A percentile compares a stretch with the other conserved stretches of the same genome.
Conservation (phyloP, 1,139 yeast species). For the Geotrichum australiense region DNA sequence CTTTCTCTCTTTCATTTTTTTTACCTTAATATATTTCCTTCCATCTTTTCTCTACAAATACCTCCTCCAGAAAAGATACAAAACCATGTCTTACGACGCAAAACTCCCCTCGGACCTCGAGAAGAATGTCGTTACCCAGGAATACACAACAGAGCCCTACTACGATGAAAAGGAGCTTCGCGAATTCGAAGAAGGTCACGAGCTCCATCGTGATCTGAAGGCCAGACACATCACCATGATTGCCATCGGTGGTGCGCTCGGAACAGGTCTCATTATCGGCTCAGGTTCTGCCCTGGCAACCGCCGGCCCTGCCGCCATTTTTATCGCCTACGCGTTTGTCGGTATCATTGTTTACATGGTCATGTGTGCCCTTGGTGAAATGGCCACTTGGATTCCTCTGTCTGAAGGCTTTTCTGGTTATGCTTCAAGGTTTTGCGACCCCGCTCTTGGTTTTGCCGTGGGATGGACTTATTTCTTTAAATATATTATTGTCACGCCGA, state of each 20-base stretch:
- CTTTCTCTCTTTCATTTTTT: neutral
- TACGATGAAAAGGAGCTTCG: conserved; percentile 3
- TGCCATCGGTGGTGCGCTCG: conserved; percentile 52
- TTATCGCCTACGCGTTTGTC: conserved; percentile 53
- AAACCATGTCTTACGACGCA: conserved; percentile 1
- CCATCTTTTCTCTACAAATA: no score
- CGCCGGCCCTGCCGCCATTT: conserved; percentile 67
- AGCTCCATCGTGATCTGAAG: conserved; percentile 51
- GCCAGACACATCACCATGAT: conserved; percentile 73
- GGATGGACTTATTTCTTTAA: conserved; percentile 60
- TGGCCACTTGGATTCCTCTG: conserved; percentile 65
- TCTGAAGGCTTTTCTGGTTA: conserved; percentile 68
- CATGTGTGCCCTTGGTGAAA: conserved; percentile 67
- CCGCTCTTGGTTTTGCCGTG: conserved; percentile 67
- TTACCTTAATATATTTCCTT: neutral
- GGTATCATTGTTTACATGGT: conserved; percentile 62
- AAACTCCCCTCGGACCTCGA: conserved; percentile 1
- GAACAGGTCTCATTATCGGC: conserved; percentile 66
- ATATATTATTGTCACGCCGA: conserved; percentile 60
- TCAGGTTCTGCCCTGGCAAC: conserved; percentile 58
- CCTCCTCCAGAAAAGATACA: neutral
- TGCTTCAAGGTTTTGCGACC: conserved; percentile 60
- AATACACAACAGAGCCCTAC: neutral
- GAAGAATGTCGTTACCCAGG: conserved; percentile 3
- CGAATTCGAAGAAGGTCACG: conserved; percentile 24